Evolutionary conservation across 2,329 filamentous ascomycete genomes (phyloP).

Genomic region (Ophiostoma novo-ulmi): DNA sequence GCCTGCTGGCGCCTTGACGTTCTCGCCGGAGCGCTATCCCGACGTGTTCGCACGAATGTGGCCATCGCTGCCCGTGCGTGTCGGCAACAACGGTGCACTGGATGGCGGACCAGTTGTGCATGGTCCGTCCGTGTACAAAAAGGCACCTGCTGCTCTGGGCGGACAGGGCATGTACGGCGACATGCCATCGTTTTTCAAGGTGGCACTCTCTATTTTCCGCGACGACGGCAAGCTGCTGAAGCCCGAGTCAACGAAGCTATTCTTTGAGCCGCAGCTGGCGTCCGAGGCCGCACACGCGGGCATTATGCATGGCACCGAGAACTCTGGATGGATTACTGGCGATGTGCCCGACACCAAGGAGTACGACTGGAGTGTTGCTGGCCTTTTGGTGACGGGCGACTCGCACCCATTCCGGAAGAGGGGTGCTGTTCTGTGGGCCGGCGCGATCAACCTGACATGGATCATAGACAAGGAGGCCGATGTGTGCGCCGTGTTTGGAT

Average conservation of each 20-base stretch:
- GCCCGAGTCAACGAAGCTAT: slow-evolving; percentile 33
- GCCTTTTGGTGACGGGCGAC: slow-evolving; percentile 39
- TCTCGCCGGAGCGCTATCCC: slow-evolving; percentile 25
- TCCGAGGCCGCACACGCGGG: slow-evolving; percentile 25
- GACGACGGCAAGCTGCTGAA: slow-evolving; percentile 46
- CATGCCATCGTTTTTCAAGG: slow-evolving; percentile 40
- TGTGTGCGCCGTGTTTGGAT: slow-evolving; percentile 40
- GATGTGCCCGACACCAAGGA: slow-evolving; percentile 34
- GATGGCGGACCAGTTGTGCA: slow-evolving; percentile 23
- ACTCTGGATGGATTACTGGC: slow-evolving; percentile 32
- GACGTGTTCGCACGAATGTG: slow-evolving; percentile 22
- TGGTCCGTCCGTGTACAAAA: slow-evolving; percentile 12
- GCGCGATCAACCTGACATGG: slow-evolving; percentile 45
- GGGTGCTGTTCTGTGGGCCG: slow-evolving; percentile 42
- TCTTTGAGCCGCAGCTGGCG: slow-evolving; percentile 46
- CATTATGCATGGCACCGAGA: slow-evolving; percentile 32
- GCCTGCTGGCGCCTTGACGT: slow-evolving; percentile 24
- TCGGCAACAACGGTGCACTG: slow-evolving; percentile 17
- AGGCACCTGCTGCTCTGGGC: slow-evolving; percentile 27
- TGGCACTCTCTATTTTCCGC: slow-evolving; percentile 43
- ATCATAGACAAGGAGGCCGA: slow-evolving; percentile 36
- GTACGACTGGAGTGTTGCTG: slow-evolving; percentile 41
- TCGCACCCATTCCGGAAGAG: slow-evolving; percentile 36
- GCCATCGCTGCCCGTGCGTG: slow-evolving; percentile 26
- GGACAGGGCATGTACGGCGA: slow-evolving; percentile 37